Percentiles rank a stretch among this genome's conserved stretches.
These are phyloP conservation scores for Trichophyton benhamiae DNA, from an alignment of 2,329 filamentous ascomycete species.

Conservation along the genomic window DNA sequence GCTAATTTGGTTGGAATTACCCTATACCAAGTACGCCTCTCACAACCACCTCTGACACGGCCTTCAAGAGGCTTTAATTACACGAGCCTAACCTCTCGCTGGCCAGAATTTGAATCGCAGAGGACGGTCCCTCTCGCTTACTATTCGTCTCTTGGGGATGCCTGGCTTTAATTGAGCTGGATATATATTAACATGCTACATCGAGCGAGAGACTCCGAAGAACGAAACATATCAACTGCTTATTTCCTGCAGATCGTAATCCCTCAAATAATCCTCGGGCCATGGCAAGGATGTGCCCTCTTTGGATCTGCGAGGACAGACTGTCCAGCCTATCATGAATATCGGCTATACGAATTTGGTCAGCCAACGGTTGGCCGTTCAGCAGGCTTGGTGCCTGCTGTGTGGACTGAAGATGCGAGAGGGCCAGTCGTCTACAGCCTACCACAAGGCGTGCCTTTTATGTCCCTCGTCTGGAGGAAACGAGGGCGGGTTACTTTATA, in stretches of 20 bases:
- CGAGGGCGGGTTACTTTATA: neutral
- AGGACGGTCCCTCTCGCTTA: neutral
- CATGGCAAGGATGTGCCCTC: neutral
- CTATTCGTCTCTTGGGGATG: neutral
- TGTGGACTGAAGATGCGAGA: neutral
- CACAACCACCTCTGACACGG: neutral
- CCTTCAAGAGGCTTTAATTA: neutral
- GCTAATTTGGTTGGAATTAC: neutral
- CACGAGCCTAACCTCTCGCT: neutral
- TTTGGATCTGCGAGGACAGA: neutral
- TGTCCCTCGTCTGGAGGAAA: neutral
- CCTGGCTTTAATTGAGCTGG: neutral
- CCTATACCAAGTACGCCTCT: neutral
- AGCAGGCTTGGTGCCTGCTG: neutral
- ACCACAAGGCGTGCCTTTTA: neutral
- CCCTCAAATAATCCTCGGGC: constrained; percentile 1
- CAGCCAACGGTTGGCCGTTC: neutral
- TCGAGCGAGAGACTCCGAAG: neutral
- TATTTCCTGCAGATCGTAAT: neutral
- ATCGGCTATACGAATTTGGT: neutral
- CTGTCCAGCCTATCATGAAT: neutral
- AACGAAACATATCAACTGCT: constrained; percentile 1
- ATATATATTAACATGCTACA: neutral
- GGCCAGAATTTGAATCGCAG: neutral
- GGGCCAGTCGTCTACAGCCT: neutral